A percentile compares a stretch with the other conserved stretches of the same genome.
Evolutionary conservation across 164 flowering plant species (phyloP).

Genomic region (Kingdonia uniflora): DNA sequence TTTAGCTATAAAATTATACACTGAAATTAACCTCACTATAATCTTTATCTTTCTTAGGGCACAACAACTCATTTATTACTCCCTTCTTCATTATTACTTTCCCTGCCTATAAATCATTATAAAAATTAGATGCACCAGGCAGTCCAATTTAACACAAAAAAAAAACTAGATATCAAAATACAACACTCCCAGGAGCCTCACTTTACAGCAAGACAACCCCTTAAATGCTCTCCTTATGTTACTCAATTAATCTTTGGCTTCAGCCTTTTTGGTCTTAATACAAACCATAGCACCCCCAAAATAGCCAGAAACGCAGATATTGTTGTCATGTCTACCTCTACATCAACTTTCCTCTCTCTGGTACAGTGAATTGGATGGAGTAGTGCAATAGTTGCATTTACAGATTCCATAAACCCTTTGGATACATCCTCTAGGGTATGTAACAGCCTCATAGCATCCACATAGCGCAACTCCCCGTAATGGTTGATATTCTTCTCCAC

Average conservation of each 20-base stretch:
- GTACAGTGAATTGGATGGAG: constrained; percentile 93
- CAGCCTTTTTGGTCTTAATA: constrained; percentile 68
- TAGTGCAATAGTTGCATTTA: constrained; percentile 54
- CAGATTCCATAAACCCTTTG: constrained; percentile 53
- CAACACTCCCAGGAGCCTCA: no score
- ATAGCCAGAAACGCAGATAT: constrained; percentile 75
- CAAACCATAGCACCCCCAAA: constrained; percentile 49
- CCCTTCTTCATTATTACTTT: no score
- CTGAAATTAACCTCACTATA: no score
- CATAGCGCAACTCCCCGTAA: constrained; percentile 71
- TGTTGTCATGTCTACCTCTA: constrained; percentile 73
- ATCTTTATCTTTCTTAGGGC: no score
- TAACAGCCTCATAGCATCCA: constrained; percentile 68
- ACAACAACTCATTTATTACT: no score
- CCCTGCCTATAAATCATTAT: no score
- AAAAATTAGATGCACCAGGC: no score
- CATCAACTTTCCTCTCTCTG: constrained; percentile 58
- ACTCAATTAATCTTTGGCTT: constrained; percentile 86
- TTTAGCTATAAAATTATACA: no score
- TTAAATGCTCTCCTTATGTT: neutral
- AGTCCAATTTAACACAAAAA: no score
- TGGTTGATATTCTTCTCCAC: constrained; percentile 83
- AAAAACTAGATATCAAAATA: no score
- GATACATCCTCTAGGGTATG: constrained; percentile 67
- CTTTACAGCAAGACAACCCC: no score